Evolutionary conservation across 108 stramenopile genomes (phyloP).

Genomic region (Heterococcus sp.): DNA sequence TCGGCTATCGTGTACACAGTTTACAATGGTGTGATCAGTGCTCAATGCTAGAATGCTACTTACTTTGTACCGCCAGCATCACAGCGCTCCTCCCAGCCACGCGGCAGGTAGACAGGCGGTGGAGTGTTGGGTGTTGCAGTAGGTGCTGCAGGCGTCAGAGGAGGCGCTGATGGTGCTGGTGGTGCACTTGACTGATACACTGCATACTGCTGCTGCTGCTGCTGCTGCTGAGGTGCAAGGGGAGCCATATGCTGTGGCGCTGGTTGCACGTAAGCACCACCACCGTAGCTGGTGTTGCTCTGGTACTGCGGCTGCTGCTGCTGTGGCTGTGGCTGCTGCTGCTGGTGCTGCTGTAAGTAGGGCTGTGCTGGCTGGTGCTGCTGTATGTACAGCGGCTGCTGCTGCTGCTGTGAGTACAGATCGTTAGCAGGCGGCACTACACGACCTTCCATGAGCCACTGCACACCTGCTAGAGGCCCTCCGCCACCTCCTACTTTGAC

Average conservation of each 20-base stretch:
- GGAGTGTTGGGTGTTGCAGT: not conserved
- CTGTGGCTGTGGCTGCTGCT: not conserved
- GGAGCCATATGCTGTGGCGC: not conserved
- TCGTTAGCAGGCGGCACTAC: too few relatives aligned
- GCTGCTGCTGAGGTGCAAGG: not conserved
- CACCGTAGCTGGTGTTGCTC: not conserved
- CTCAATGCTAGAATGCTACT: not conserved
- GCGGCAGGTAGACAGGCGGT: not conserved
- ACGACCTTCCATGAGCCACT: too few relatives aligned
- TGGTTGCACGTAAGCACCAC: too few relatives aligned
- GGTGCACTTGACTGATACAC: too few relatives aligned
- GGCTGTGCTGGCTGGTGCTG: not conserved
- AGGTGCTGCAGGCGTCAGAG: not conserved
- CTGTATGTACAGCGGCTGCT: not conserved
- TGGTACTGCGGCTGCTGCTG: not conserved
- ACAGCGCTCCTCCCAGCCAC: not conserved
- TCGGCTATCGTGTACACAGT: not conserved
- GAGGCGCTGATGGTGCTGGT: not conserved
- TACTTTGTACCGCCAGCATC: not conserved
- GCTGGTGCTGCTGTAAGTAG: not conserved
- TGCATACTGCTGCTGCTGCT: not conserved
- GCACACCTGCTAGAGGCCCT: too few relatives aligned
- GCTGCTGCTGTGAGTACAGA: not conserved
- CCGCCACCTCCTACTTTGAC: too few relatives aligned
- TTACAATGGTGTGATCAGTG: not conserved